A percentile compares a stretch with the other conserved stretches of the same genome.
Evolutionary conservation across 371 early-diverging fungal species (phyloP).

Genomic region (Lichtheimia corymbifera): DNA sequence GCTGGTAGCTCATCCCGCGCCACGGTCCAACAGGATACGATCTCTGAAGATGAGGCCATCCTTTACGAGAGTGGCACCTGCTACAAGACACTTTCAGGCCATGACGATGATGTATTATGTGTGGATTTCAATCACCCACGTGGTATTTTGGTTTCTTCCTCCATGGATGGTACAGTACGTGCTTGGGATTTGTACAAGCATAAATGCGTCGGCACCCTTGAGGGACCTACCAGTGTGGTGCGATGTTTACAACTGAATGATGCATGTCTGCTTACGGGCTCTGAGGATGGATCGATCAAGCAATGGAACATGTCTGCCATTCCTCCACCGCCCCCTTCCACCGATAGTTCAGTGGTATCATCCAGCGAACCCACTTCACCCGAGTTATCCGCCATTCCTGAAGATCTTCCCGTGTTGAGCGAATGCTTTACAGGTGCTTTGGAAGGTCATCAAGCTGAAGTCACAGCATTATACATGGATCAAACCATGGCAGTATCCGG

Average conservation of each 20-base stretch:
- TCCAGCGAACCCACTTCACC: slow-evolving; percentile 38
- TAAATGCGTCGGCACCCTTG: slow-evolving; percentile 58
- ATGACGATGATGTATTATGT: slow-evolving; percentile 70
- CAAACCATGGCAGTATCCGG: slow-evolving; percentile 64
- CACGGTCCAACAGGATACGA: slow-evolving; percentile 6
- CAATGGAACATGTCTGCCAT: slow-evolving; percentile 81
- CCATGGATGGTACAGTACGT: slow-evolving; percentile 76
- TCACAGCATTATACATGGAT: slow-evolving; percentile 57
- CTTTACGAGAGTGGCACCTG: slow-evolving; percentile 40
- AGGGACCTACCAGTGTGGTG: slow-evolving; percentile 63
- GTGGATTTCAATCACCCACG: slow-evolving; percentile 69
- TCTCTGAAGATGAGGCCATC: slow-evolving; percentile 26
- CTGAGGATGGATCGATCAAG: slow-evolving; percentile 78
- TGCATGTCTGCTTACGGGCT: slow-evolving; percentile 71
- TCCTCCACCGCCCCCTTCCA: slow-evolving; percentile 23
- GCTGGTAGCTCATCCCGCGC: background rate
- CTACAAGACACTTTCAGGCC: slow-evolving; percentile 64
- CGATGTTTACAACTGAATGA: slow-evolving; percentile 72
- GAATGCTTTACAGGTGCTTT: slow-evolving; percentile 46
- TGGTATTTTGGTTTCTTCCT: slow-evolving; percentile 73
- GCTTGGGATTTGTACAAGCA: slow-evolving; percentile 72
- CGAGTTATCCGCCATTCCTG: slow-evolving; percentile 22
- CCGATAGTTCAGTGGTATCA: slow-evolving; percentile 25
- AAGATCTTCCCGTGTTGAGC: slow-evolving; percentile 22
- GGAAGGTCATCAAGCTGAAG: slow-evolving; percentile 54